phyloP scores from a whole-genome alignment of 352 stramenopile species.

The Thraustochytrium striatum region DNA sequence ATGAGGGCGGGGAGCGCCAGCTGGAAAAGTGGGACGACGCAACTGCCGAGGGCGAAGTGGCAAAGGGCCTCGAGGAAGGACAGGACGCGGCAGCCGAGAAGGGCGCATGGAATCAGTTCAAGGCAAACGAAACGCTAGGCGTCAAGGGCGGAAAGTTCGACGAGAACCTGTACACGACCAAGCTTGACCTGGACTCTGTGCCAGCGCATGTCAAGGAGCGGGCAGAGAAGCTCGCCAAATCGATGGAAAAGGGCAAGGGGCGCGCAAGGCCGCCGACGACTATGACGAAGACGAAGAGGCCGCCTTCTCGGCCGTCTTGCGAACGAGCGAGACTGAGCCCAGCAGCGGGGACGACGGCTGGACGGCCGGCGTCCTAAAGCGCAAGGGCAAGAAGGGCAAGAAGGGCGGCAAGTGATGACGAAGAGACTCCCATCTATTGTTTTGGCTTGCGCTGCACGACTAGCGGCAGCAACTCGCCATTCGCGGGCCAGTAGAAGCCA shows the following conservation, averaged over 20 bases:
- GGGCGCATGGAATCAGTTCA: conserved; percentile 46
- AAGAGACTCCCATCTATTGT: background rate
- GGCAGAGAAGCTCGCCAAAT: background rate
- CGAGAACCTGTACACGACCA: conserved; percentile 43
- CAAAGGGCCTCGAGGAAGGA: background rate
- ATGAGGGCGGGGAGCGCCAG: background rate
- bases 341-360: background rate
- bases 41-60: background rate
- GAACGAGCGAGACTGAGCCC: background rate
- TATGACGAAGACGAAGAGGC: conserved; percentile 24
- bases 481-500: conserved; percentile 16
- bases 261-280: conserved; percentile 11
- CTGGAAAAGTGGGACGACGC: background rate
- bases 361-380: no score
- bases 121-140: conserved; percentile 36
- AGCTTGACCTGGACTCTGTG: conserved; percentile 40
- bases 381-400: background rate
- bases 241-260: conserved; percentile 10
- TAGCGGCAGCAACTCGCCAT: background rate
- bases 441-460: background rate
- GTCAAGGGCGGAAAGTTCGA: conserved; percentile 1
- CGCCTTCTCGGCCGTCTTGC: conserved; percentile 14
- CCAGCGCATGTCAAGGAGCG: conserved; percentile 8
- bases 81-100: background rate
- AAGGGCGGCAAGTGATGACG: background rate